phyloP scores from a whole-genome alignment of 345 rosid species.

The Lepidium didymum region DNA sequence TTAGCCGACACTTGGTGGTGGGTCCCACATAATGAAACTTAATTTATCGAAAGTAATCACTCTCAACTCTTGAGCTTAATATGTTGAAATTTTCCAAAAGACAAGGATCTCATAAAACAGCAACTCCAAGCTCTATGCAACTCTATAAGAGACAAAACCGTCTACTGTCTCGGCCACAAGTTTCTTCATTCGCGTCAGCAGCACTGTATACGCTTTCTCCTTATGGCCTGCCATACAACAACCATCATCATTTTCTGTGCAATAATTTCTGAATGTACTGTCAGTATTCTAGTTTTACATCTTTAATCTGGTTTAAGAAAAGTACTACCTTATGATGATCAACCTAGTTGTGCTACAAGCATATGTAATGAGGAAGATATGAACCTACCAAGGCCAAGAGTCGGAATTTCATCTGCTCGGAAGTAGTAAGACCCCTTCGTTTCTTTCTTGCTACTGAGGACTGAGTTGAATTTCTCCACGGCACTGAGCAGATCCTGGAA shows the following conservation, averaged over 20 bases:
- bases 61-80: too few relatives aligned
- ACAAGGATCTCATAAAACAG: not conserved
- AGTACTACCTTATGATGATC: not conserved
- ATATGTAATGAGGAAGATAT: not conserved
- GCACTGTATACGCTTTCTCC: slow-evolving; percentile 53
- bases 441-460: slow-evolving; percentile 42
- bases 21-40: not conserved
- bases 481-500: slow-evolving; percentile 68
- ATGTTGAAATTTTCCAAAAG: not conserved
- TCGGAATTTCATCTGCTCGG: slow-evolving; percentile 59
- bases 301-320: not conserved
- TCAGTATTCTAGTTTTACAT: not conserved
- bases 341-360: not conserved
- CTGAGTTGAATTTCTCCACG: slow-evolving; percentile 56
- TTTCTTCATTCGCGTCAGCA: slow-evolving; percentile 57
- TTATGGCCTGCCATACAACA: slow-evolving; percentile 42
- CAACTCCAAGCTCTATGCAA: slow-evolving; percentile 8
- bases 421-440: slow-evolving; percentile 36
- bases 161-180: slow-evolving; percentile 56
- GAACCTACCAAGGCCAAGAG: slow-evolving; percentile 54
- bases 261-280: not conserved
- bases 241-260: slow-evolving; percentile 9
- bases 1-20: not conserved
- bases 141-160: slow-evolving; percentile 49
- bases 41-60: too few relatives aligned